Conservation (phyloP, 106 monocot genomes). For the Dendrobium officinale region DNA sequence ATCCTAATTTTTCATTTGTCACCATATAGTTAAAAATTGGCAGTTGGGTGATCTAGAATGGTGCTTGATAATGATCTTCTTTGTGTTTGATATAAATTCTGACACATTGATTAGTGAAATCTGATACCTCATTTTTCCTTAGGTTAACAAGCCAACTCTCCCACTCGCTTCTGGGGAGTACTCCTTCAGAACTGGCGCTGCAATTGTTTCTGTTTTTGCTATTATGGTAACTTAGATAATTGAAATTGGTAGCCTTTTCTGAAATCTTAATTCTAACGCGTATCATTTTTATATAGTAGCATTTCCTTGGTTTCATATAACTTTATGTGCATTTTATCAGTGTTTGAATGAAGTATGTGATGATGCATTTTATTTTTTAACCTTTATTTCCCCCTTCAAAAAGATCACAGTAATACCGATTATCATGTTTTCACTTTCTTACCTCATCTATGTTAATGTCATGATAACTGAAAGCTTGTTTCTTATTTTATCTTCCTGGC, state of each 20-base stretch:
- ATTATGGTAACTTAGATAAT: slow-evolving; percentile 47
- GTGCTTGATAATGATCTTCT: slow-evolving; percentile 2
- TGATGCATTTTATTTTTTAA: not conserved
- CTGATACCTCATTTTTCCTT: slow-evolving; percentile 7
- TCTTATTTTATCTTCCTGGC: not conserved
- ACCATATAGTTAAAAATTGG: not conserved
- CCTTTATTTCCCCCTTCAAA: not conserved
- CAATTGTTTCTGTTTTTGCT: slow-evolving; percentile 55
- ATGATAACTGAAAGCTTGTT: not conserved
- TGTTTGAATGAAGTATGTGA: not conserved
- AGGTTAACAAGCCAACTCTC: slow-evolving; percentile 93
- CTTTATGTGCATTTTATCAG: not conserved
- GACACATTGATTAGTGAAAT: not conserved
- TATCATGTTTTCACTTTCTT: not conserved
- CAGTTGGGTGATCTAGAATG: not conserved
- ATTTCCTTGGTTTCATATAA: not conserved
- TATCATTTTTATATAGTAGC: not conserved
- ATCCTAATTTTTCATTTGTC: not conserved
- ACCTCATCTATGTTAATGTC: not conserved
- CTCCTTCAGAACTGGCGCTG: slow-evolving; percentile 53
- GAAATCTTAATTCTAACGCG: not conserved
- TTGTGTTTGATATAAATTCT: not conserved
- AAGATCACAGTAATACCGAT: not conserved
- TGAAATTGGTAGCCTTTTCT: not conserved
- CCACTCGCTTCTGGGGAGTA: slow-evolving; percentile 96